Conservation (phyloP, 495 filamentous ascomycete genomes). For the Glutinoglossum americanum region DNA sequence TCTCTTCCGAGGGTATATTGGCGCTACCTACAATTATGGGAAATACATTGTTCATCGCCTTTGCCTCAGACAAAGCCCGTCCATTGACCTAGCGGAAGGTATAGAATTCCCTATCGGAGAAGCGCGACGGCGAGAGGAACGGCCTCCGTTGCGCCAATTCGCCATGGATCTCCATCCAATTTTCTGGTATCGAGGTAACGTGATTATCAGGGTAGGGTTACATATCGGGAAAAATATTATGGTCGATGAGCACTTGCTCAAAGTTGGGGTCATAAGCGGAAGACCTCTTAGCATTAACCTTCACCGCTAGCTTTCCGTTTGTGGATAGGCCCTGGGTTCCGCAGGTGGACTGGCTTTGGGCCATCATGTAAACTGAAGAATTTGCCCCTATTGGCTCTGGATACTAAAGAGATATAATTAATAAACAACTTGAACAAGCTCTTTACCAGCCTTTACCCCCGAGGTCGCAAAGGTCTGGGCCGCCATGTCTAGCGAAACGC, state of each 20-base stretch:
- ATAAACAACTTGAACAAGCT: background rate
- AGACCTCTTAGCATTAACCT: constrained; percentile 5
- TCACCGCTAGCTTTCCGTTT: background rate
- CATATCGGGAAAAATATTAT: no score
- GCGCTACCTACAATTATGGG: constrained; percentile 16
- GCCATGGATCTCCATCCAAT: constrained; percentile 14
- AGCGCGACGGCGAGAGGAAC: constrained; percentile 21
- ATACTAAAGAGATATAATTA: constrained; percentile 1
- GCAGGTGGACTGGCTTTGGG: constrained; percentile 6
- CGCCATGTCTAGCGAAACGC: constrained; percentile 13
- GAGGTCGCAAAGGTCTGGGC: constrained; percentile 10
- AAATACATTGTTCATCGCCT: constrained; percentile 15
- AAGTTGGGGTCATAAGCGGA: constrained; percentile 16
- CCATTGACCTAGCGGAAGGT: constrained; percentile 13
- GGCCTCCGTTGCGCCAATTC: constrained; percentile 12
- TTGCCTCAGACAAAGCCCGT: constrained; percentile 16
- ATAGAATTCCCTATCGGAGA: constrained; percentile 12
- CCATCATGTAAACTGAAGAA: constrained; percentile 4
- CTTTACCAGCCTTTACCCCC: constrained; percentile 5
- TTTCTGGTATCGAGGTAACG: constrained; percentile 7
- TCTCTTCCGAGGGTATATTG: constrained; percentile 8
- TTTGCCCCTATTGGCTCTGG: background rate
- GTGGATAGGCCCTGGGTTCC: constrained; percentile 4
- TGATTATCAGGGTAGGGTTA: constrained; percentile 10
- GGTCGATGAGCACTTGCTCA: constrained; percentile 17